Conservation (phyloP, 2,329 filamentous ascomycete species). For the Elsinoe arachidis region DNA sequence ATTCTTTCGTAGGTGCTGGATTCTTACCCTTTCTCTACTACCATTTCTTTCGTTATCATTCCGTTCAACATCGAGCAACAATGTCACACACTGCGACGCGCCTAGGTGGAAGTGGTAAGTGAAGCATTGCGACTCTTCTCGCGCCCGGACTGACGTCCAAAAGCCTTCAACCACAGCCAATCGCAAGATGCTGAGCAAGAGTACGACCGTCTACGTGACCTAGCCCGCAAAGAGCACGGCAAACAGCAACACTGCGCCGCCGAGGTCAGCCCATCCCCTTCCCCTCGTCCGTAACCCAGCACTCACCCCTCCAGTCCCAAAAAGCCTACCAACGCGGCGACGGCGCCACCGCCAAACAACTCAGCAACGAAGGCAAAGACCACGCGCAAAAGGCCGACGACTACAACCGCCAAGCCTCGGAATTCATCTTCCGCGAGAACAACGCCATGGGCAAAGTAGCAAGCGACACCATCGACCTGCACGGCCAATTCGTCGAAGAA, state of each 20-base stretch:
- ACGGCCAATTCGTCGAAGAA: slow-evolving; percentile 91
- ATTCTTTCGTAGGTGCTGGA: neutral
- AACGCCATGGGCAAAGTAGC: slow-evolving; percentile 69
- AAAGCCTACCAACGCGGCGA: slow-evolving; percentile 78
- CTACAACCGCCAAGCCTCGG: slow-evolving; percentile 84
- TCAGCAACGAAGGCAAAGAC: slow-evolving; percentile 75
- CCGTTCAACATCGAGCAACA: neutral
- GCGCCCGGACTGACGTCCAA: slow-evolving; percentile 10
- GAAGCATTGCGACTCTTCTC: neutral
- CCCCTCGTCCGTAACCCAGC: neutral
- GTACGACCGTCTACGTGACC: slow-evolving; percentile 81
- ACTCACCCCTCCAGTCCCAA: slow-evolving; percentile 47
- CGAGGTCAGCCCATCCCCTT: slow-evolving; percentile 40
- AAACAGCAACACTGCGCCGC: slow-evolving; percentile 62
- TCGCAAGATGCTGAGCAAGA: slow-evolving; percentile 66
- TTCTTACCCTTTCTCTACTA: neutral
- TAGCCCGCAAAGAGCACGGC: slow-evolving; percentile 70
- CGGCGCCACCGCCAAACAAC: slow-evolving; percentile 69
- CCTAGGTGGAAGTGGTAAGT: slow-evolving; percentile 19
- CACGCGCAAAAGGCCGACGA: slow-evolving; percentile 78
- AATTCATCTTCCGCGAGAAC: slow-evolving; percentile 93
- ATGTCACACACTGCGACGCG: slow-evolving; percentile 19
- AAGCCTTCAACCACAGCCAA: slow-evolving; percentile 64
- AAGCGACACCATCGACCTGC: slow-evolving; percentile 81
- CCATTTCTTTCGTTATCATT: neutral